Conservation (phyloP, 306 rosid genomes). For the Acacia crassicarpa region DNA sequence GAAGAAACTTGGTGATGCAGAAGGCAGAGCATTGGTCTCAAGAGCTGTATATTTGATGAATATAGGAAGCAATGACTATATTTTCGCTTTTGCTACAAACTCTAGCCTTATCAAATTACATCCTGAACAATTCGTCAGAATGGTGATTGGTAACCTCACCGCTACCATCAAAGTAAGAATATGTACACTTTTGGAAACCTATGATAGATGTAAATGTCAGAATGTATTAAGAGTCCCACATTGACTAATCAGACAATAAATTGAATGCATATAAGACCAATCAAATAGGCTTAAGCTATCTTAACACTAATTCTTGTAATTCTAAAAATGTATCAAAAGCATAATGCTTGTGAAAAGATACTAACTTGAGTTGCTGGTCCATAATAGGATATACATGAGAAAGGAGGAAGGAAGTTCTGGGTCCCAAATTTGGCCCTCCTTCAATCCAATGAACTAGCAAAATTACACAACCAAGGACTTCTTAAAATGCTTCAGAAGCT, state of each 20-base stretch:
- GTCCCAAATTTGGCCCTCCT: constrained; percentile 10
- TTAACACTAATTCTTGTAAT: too few species aligned
- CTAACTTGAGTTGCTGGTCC: background rate
- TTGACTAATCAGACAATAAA: too few species aligned
- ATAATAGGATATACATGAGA: background rate
- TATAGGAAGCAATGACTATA: constrained; percentile 69
- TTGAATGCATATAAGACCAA: too few species aligned
- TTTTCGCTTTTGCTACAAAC: constrained; percentile 41
- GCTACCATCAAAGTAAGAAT: constrained; percentile 22
- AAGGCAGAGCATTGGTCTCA: constrained; percentile 41
- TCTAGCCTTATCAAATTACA: constrained; percentile 28
- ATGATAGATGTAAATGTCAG: too few species aligned
- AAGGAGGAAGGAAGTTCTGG: background rate
- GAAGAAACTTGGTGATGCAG: constrained; percentile 40
- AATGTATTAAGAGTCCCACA: too few species aligned
- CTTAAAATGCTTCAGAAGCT: constrained; percentile 30
- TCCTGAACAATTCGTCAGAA: constrained; percentile 14
- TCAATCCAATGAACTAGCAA: constrained; percentile 38
- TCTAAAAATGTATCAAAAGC: too few species aligned
- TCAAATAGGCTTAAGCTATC: too few species aligned
- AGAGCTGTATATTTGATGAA: constrained; percentile 60
- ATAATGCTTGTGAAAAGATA: too few species aligned
- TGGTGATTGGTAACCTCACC: constrained; percentile 34
- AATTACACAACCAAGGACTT: constrained; percentile 47
- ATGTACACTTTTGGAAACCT: too few species aligned